Evolutionary conservation across 2,329 filamentous ascomycete genomes (phyloP).

Genomic region (Botryotinia narcissicola): DNA sequence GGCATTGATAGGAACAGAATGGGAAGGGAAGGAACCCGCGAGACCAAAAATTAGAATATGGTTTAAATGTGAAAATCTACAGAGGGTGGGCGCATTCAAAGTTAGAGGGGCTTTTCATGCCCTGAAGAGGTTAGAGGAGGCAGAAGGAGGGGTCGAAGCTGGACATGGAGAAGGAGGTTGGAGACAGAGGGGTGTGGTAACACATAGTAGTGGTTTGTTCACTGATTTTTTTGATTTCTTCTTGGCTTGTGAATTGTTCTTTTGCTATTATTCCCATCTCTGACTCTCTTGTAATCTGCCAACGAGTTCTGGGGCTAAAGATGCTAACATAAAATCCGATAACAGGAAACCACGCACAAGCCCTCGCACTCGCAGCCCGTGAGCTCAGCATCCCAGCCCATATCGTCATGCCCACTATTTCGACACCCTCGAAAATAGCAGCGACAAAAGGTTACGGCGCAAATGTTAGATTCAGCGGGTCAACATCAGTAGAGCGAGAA

Average conservation of each 20-base stretch:
- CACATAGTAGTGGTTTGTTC: constrained; percentile 76
- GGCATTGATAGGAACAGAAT: constrained; percentile 55
- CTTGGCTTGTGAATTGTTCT: neutral
- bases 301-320: neutral
- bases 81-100: constrained; percentile 91
- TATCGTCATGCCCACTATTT: constrained; percentile 91
- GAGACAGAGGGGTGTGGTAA: constrained; percentile 70
- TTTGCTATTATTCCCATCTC: neutral
- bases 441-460: constrained; percentile 78
- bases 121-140: constrained; percentile 63
- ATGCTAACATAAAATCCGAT: neutral
- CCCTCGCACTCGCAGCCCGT: constrained; percentile 78
- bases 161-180: constrained; percentile 61
- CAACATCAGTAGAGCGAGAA: constrained; percentile 77
- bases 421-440: constrained; percentile 80
- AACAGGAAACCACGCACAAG: constrained; percentile 89
- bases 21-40: constrained; percentile 56
- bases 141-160: constrained; percentile 59
- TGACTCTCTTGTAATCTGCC: neutral
- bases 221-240: neutral
- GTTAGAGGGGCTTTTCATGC: constrained; percentile 88
- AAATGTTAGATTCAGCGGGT: constrained; percentile 75
- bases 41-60: constrained; percentile 69
- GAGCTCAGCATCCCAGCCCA: constrained; percentile 73
- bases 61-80: constrained; percentile 96